A percentile compares a stretch with the other conserved stretches of the same genome.
Conservation (phyloP, 2,329 filamentous ascomycete species). For the Colletotrichum sp. region DNA sequence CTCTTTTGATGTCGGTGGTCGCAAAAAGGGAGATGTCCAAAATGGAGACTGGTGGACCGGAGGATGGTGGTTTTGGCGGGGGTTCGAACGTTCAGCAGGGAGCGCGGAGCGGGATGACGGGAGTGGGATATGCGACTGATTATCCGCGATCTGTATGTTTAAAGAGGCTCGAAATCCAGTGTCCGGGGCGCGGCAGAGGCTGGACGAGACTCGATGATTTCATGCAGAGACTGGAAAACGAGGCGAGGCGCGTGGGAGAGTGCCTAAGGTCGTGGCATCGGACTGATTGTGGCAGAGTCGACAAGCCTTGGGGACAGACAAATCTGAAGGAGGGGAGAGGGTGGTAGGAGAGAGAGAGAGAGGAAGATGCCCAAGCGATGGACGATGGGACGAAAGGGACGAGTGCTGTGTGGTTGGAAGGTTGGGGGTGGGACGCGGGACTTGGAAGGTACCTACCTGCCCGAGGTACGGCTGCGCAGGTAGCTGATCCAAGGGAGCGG, state of each 20-base stretch:
- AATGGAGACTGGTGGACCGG: slow-evolving; percentile 4
- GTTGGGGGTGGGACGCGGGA: neutral
- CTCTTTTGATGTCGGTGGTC: neutral
- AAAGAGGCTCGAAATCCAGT: neutral
- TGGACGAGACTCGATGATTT: neutral
- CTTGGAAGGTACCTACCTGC: neutral
- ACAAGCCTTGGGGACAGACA: neutral
- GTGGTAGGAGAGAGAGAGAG: neutral
- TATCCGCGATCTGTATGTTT: neutral
- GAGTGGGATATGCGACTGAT: slow-evolving; percentile 1
- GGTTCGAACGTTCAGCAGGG: neutral
- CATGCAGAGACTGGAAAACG: neutral
- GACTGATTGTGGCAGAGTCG: slow-evolving; percentile 17
- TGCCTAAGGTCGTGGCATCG: neutral
- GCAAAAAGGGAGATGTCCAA: neutral
- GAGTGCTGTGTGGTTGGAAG: neutral
- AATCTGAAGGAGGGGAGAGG: slow-evolving; percentile 24
- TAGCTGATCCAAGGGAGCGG: slow-evolving; percentile 10
- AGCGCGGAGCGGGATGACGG: neutral
- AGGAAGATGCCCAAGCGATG: slow-evolving; percentile 6
- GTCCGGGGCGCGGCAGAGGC: neutral
- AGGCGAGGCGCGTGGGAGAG: slow-evolving; percentile 5
- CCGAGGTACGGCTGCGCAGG: neutral
- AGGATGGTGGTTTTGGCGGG: neutral
- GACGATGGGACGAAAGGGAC: neutral